Evolutionary conservation across 2,329 filamentous ascomycete genomes (phyloP).

Genomic region (Fusarium austroafricanum): DNA sequence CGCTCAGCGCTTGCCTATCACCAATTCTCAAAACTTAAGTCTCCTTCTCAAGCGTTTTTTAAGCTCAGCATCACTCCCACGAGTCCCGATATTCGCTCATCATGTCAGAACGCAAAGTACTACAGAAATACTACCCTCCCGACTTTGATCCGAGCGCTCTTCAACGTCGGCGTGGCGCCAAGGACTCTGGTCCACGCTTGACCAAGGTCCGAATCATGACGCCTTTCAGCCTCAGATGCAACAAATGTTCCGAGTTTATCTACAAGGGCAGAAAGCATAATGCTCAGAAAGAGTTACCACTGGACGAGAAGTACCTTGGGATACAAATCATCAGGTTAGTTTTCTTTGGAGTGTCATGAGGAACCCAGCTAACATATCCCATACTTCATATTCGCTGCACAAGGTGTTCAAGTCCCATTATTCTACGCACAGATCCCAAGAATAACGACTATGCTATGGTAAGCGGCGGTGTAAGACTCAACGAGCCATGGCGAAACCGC

Average conservation of each 20-base stretch:
- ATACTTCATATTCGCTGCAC: too few species aligned
- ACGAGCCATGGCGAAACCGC: slow-evolving; percentile 84
- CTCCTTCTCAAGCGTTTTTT: too few species aligned
- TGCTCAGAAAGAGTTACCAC: slow-evolving; percentile 89
- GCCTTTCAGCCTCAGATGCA: too few species aligned
- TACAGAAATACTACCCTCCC: slow-evolving; percentile 73
- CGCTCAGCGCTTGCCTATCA: background rate
- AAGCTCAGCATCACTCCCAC: background rate
- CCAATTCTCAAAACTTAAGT: background rate
- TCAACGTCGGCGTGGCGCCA: slow-evolving; percentile 74
- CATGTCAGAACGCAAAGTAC: slow-evolving; percentile 90
- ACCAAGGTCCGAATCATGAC: slow-evolving; percentile 76
- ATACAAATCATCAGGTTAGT: slow-evolving; percentile 51
- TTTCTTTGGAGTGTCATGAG: background rate
- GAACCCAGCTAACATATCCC: background rate
- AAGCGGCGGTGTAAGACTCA: slow-evolving; percentile 88
- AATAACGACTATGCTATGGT: slow-evolving; percentile 90
- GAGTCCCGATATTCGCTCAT: slow-evolving; percentile 42
- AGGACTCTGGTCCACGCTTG: slow-evolving; percentile 81
- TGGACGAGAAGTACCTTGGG: slow-evolving; percentile 89
- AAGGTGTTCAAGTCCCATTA: too few species aligned
- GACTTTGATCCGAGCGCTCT: slow-evolving; percentile 93
- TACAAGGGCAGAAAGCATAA: slow-evolving; percentile 97
- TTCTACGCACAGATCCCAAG: too few species aligned
- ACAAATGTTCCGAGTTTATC: too few species aligned